phyloP scores from a whole-genome alignment of 2,329 filamentous ascomycete species.

The Venturia aucupariae region DNA sequence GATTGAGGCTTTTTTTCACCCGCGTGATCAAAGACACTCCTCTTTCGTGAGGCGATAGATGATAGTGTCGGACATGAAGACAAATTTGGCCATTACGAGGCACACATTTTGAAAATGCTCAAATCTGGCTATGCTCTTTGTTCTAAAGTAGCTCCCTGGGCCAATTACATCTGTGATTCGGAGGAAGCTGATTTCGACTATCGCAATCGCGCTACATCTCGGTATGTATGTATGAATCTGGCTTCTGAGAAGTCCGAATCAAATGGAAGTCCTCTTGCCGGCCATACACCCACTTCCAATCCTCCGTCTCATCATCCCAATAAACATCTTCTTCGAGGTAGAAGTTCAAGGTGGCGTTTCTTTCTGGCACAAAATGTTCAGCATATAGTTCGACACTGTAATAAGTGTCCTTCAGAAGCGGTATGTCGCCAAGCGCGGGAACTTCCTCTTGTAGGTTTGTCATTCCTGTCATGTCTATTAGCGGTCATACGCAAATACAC shows the following conservation, averaged over 20 bases:
- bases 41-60: background rate
- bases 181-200: background rate
- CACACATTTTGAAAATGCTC: too few species aligned
- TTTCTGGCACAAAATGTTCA: background rate
- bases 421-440: background rate
- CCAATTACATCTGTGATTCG: background rate
- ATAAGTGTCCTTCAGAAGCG: background rate
- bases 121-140: background rate
- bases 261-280: background rate
- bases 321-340: conserved; percentile 3
- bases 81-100: too few species aligned
- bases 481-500: background rate
- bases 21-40: background rate
- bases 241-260: background rate
- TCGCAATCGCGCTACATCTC: background rate
- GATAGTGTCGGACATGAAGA: background rate
- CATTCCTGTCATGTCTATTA: background rate
- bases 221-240: background rate
- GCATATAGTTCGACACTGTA: background rate
- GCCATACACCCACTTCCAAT: conserved; percentile 1
- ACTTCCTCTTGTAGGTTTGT: background rate
- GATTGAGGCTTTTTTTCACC: background rate
- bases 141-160: too few species aligned
- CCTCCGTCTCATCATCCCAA: background rate
- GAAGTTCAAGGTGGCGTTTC: background rate